phyloP scores from a whole-genome alignment of 129 eudicot species.

The Chrysanthemum seticuspe region DNA sequence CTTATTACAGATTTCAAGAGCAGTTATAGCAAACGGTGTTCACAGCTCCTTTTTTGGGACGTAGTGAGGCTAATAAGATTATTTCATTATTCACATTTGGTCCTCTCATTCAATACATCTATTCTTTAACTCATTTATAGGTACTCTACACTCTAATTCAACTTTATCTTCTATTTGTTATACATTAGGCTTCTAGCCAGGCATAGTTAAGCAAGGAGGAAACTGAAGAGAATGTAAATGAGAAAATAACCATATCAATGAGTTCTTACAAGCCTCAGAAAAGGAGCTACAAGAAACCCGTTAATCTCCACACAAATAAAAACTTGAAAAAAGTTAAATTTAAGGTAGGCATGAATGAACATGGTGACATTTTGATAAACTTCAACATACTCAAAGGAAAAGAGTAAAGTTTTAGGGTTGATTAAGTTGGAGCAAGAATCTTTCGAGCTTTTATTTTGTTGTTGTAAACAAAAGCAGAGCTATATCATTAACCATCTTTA shows the following conservation, averaged over 20 bases:
- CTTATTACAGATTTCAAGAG: not conserved
- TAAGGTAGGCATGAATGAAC: not conserved
- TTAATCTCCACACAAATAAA: not conserved
- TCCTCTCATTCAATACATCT: not conserved
- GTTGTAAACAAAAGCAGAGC: too few relatives aligned
- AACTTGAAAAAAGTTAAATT: not conserved
- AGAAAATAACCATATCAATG: not conserved
- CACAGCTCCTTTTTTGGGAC: not conserved
- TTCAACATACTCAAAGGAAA: not conserved
- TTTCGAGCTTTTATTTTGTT: not conserved
- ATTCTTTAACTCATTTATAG: not conserved
- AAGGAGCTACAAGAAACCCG: not conserved
- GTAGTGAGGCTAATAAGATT: not conserved
- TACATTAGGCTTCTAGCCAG: not conserved
- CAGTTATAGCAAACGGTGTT: not conserved
- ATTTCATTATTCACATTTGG: not conserved
- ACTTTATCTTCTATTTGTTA: not conserved
- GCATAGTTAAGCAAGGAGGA: not conserved
- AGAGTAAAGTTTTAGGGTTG: too few relatives aligned
- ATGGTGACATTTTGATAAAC: not conserved
- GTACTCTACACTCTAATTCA: not conserved
- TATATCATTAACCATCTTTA: too few relatives aligned
- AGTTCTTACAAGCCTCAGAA: not conserved
- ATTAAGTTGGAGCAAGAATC: not conserved
- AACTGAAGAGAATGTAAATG: not conserved